Percentiles rank a stretch among this genome's conserved stretches.
phyloP scores from a whole-genome alignment of 2,329 filamentous ascomycete species.

The Dothiorella sarmentorum region DNA sequence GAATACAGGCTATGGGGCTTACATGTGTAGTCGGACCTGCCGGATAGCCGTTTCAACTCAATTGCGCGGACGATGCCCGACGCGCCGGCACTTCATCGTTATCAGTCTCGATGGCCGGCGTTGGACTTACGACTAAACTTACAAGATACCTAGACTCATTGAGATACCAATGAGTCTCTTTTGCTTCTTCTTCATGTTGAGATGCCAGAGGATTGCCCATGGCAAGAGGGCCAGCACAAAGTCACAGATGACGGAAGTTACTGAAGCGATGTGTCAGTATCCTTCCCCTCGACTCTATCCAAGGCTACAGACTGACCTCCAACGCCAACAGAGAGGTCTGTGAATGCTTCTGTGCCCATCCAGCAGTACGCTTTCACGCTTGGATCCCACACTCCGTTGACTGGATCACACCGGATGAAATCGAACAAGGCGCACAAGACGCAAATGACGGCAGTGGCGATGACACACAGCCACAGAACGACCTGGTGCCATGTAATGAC shows the following conservation, averaged over 20 bases:
- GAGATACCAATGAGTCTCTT: constrained; percentile 32
- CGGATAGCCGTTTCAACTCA: constrained; percentile 29
- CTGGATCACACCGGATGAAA: constrained; percentile 29
- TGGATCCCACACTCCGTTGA: constrained; percentile 29
- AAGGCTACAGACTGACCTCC: not conserved
- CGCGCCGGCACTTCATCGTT: constrained; percentile 26
- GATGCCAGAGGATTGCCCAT: constrained; percentile 32
- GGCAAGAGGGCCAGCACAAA: constrained; percentile 35
- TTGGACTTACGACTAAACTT: constrained; percentile 13
- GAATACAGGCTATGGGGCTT: constrained; percentile 1
- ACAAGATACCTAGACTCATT: constrained; percentile 32
- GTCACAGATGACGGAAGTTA: constrained; percentile 34
- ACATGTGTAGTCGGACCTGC: constrained; percentile 30
- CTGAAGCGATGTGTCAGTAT: constrained; percentile 20
- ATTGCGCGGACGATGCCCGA: constrained; percentile 32
- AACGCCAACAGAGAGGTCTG: constrained; percentile 13
- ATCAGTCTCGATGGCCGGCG: not conserved
- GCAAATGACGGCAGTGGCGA: constrained; percentile 27
- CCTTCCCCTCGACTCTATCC: not conserved
- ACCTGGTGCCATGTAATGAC: constrained; percentile 29
- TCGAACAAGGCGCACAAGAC: constrained; percentile 28
- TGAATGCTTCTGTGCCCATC: constrained; percentile 26
- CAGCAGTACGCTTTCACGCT: constrained; percentile 26
- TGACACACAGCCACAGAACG: constrained; percentile 32
- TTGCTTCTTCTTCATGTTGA: constrained; percentile 36